Base-by-base conservation (phyloP, 2,329 filamentous ascomycete species). In the Samsoniella hepiali region DNA sequence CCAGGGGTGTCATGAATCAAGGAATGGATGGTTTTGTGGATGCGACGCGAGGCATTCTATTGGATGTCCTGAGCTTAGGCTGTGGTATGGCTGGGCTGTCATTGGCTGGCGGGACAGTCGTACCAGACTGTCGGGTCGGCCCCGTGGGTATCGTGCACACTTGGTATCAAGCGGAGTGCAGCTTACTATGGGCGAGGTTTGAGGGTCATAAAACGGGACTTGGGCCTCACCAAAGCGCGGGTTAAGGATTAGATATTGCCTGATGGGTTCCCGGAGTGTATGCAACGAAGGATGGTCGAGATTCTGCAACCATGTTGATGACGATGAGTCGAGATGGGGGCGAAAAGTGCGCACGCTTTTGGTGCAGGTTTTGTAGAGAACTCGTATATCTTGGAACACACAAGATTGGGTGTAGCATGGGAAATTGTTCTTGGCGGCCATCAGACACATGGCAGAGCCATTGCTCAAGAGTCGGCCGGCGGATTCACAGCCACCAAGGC, bases 51-150 rank as follows among this genome's bases (percentile, higher is more conserved):
- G n/a, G 22, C 32, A 47, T 62, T 47, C 49, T 38, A 62, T 64
- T 64, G 63, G 63, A 44, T 58, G 45, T 17, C 54, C 4, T 34
- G 32, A 34, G 45, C 44, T 15, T 64, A 38, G 57, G 62, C 60
- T 17, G 40, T 15, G 36, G 38, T 42, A 38, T 45, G 49, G 36
- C 50, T 27, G 31, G 34, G 31, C 44, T 61, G 27, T 61, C n/a
- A 64, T 64, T 64, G 63, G 63, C 51, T 64, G 62, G 47, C 57
- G 22, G 15, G 29, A 38, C 32, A 42, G 62, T 34, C 62, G 63
- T 62, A 64, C 63, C 63, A 53, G 42, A 64, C 58, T 64, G 63
- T 62, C 63, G 63, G 63, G 63, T 64, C 63, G 50, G 34, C 34
- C 61, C 36, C 45, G 34, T 57, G 61, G 58, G 49, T 54, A 47